phyloP scores from a whole-genome alignment of 2,329 filamentous ascomycete genomes.

The Cadophora sp. region DNA sequence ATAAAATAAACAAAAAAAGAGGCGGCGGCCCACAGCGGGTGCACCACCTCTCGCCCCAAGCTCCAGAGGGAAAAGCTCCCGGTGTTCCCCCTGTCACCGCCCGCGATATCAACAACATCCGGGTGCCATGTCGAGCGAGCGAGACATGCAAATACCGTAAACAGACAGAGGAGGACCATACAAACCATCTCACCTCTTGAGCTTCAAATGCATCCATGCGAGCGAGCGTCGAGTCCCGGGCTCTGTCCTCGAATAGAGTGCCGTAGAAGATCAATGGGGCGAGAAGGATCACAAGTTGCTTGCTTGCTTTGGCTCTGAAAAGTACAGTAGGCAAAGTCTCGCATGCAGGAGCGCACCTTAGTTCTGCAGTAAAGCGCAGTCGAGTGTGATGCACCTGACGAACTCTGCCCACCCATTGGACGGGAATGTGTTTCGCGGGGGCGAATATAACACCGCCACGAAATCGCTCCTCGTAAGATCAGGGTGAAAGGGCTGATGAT shows the following conservation, averaged over 20 bases:
- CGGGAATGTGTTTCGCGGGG: conserved; percentile 13
- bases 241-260: conserved; percentile 17
- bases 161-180: background rate
- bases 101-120: background rate
- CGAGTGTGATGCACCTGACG: conserved; percentile 18
- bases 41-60: conserved; percentile 9
- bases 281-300: too few relatives aligned
- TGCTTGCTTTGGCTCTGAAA: conserved; percentile 4
- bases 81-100: conserved; percentile 3
- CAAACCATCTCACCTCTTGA: background rate
- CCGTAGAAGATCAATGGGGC: background rate
- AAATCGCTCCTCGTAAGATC: conserved; percentile 14
- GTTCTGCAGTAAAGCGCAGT: conserved; percentile 23
- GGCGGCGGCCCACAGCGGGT: conserved; percentile 8
- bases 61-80: conserved; percentile 13
- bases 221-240: background rate
- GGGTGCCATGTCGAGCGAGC: background rate
- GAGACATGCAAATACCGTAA: background rate
- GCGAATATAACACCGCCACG: conserved; percentile 32
- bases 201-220: too few relatives aligned
- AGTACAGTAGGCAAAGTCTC: too few relatives aligned
- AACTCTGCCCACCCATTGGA: conserved; percentile 16
- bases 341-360: conserved; percentile 14
- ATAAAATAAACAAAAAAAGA: conserved; percentile 3
- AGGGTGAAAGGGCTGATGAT: background rate